These are phyloP conservation scores for Globisporangium lucens DNA, from an alignment of 352 stramenopile species.

Conservation along the genomic window DNA sequence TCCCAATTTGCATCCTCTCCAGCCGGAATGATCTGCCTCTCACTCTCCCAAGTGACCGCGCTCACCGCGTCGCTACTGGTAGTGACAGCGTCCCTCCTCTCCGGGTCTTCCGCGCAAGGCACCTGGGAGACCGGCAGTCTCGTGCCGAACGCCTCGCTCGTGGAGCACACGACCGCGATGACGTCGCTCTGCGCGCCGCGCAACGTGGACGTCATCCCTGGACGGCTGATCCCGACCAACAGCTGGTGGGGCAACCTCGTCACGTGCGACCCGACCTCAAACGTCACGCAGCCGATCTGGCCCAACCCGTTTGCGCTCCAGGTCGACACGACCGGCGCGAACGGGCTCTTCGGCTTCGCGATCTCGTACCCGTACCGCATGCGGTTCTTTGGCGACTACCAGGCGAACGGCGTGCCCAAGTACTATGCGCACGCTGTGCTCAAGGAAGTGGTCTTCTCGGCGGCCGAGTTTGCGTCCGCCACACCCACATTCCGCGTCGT, in stretches of 20 bases:
- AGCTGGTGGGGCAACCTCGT: constrained; percentile 83
- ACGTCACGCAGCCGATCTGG: constrained; percentile 60
- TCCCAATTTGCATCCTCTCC: not conserved
- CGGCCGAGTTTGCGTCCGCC: constrained; percentile 43
- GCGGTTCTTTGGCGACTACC: constrained; percentile 50
- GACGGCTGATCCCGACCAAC: constrained; percentile 67
- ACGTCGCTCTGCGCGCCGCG: constrained; percentile 46
- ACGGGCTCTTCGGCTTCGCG: constrained; percentile 37
- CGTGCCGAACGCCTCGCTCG: constrained; percentile 25
- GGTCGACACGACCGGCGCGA: constrained; percentile 33
- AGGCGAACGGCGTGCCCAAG: constrained; percentile 30
- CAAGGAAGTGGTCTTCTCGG: constrained; percentile 63
- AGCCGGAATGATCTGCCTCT: not conserved
- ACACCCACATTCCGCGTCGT: constrained; percentile 46
- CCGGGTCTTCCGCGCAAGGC: constrained; percentile 14
- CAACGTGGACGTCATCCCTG: constrained; percentile 45
- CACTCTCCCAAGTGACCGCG: not conserved
- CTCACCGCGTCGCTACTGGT: not conserved
- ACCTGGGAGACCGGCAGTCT: constrained; percentile 49
- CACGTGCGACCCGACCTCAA: constrained; percentile 45
- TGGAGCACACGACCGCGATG: constrained; percentile 38
- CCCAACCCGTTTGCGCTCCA: constrained; percentile 63
- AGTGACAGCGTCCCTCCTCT: not conserved
- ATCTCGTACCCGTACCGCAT: constrained; percentile 69
- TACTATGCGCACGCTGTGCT: constrained; percentile 61